Evolutionary conservation across 768 basidiomycete genomes (phyloP), one percentile per base, ranked within the genome.

Genomic region (Paxillus involutus): DNA sequence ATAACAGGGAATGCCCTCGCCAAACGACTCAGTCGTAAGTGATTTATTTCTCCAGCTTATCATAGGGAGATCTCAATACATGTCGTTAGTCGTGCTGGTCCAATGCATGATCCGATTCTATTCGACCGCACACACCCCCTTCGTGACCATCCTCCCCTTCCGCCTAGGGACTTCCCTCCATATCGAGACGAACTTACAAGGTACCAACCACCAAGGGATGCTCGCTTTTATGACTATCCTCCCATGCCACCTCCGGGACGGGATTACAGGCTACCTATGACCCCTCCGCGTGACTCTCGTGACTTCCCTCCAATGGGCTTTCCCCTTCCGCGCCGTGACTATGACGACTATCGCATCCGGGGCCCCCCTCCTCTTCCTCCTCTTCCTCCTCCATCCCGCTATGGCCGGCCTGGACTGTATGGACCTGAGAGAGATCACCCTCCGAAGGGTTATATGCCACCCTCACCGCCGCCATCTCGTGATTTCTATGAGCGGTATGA

Each of bases 1-100:
- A 51, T 36, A 6, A 26, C 43, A 92, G 90, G 65, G 90, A 91
- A 69, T 92, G 90, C 58, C 85, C 86, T 10, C 85, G 82, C 59
- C 73, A 72, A 45, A 67, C 72, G 41, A 73, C 73, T 16, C 67
- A 64, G 57, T 64, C 75, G 86, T 88, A 64, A 73, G 84, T 80
- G 46, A 21, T 4, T 45, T 43, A 44, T 37, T 39, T 49, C 2
- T 33, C 24, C 19, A 29, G 56, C 24, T 2, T 4, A 8, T 19
- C 16, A 43, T 36, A 5, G 30, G 41, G n/a, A 39, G 35, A 16
- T 44, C 51, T 56, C n/a, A 63, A 3, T 46, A 16, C 51, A 19
- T 55, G 37, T 53, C 51, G 66, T 69, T 47, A 71, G 75, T 42
- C 71, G 72, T 54, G 64, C 75, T 60, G 78, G 75, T 54, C 62